phyloP scores from a whole-genome alignment of 176 grass and related monocot genomes.

The Phoenix dactylifera region DNA sequence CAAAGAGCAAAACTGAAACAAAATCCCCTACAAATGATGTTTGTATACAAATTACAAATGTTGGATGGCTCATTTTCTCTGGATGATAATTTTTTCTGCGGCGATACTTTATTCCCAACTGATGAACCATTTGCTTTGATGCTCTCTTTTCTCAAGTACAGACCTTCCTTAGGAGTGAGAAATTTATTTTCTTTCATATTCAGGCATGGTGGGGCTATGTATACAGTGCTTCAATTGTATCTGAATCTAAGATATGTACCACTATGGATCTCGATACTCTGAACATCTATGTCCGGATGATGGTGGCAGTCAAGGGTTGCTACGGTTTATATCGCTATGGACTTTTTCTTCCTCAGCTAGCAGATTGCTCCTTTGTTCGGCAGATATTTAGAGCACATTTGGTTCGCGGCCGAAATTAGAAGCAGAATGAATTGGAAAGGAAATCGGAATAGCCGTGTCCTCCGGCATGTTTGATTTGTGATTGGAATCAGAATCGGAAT shows the following conservation, averaged over 20 bases:
- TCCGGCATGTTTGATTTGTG: too few species aligned
- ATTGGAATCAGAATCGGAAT: too few species aligned
- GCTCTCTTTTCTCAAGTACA: neutral
- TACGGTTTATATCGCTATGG: slow-evolving; percentile 67
- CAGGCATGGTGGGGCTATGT: slow-evolving; percentile 59
- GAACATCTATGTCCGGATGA: slow-evolving; percentile 56
- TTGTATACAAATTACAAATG: too few species aligned
- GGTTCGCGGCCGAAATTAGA: too few species aligned
- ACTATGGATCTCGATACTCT: slow-evolving; percentile 55
- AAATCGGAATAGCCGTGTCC: too few species aligned
- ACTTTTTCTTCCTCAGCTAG: slow-evolving; percentile 62
- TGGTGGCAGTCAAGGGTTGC: slow-evolving; percentile 39
- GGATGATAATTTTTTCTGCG: too few species aligned
- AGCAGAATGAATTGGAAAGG: too few species aligned
- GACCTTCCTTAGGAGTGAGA: too few species aligned
- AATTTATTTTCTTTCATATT: neutral
- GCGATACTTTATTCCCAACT: too few species aligned
- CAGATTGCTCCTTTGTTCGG: slow-evolving; percentile 78
- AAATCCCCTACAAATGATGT: too few species aligned
- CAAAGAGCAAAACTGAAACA: too few species aligned
- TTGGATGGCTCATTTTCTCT: too few species aligned
- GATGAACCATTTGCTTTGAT: neutral
- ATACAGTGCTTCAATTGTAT: slow-evolving; percentile 32
- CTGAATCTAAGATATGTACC: slow-evolving; percentile 43
- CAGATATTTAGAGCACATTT: slow-evolving; percentile 27